Evolutionary conservation across 2,329 filamentous ascomycete species (phyloP).

Genomic region (Fusarium ramigenum): DNA sequence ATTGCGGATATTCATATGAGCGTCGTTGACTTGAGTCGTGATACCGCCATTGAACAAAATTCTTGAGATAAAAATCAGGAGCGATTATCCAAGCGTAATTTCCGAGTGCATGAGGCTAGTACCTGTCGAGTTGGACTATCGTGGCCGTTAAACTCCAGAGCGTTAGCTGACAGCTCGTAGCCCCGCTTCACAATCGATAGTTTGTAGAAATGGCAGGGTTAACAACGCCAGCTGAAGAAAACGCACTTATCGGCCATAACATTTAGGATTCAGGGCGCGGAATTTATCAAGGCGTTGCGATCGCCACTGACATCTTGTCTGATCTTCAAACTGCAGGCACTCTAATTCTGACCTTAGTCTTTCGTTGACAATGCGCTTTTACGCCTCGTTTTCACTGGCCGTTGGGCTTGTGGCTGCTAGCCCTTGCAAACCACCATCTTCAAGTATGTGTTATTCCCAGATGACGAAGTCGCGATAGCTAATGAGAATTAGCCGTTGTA

Average conservation of each 20-base stretch:
- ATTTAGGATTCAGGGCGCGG: background rate
- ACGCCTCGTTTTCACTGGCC: background rate
- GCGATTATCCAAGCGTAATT: background rate
- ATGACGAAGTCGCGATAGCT: fast-evolving
- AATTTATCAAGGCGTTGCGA: background rate
- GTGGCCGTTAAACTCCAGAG: background rate
- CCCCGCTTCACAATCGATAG: background rate
- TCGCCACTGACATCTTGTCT: background rate
- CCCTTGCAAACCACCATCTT: background rate
- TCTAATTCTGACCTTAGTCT: background rate
- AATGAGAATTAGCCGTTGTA: background rate
- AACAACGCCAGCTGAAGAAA: background rate
- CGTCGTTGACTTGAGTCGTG: no score
- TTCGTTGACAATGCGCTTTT: background rate
- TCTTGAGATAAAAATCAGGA: background rate
- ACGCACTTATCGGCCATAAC: background rate
- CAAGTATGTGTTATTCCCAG: background rate
- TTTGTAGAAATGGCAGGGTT: background rate
- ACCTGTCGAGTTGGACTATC: background rate
- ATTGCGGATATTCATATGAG: fast-evolving
- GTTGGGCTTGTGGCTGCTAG: background rate
- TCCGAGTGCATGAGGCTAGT: background rate
- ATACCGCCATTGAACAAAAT: no score
- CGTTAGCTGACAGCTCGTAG: background rate
- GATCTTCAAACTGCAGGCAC: background rate